phyloP scores from a whole-genome alignment of 2,329 filamentous ascomycete species.

The Hypocreales sp. region DNA sequence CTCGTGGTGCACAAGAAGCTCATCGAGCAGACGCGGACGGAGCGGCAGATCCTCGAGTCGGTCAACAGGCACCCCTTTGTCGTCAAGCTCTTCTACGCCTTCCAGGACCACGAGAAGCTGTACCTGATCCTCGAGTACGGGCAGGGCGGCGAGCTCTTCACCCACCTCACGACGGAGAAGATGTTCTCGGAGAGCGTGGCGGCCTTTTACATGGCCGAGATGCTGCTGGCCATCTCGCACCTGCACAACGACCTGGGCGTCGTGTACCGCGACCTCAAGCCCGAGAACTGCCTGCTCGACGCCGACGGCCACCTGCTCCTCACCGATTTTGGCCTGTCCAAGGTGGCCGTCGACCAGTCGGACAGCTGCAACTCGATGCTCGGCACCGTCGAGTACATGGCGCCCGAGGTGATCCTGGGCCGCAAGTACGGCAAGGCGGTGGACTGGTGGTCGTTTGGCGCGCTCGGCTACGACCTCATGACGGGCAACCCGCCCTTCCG shows the following conservation, averaged over 20 bases:
- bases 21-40: constrained; percentile 93
- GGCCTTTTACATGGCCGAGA: constrained; percentile 97
- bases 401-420: constrained; percentile 80
- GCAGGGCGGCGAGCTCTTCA: constrained; percentile 90
- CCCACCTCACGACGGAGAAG: constrained; percentile 81
- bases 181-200: constrained; percentile 88
- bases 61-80: constrained; percentile 96
- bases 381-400: constrained; percentile 98
- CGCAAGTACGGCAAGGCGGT: constrained; percentile 86
- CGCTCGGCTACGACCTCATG: constrained; percentile 80
- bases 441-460: constrained; percentile 97
- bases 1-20: constrained; percentile 90
- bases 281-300: constrained; percentile 92
- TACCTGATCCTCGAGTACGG: constrained; percentile 97
- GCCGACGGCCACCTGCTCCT: constrained; percentile 81
- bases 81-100: constrained; percentile 95
- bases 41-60: constrained; percentile 85
- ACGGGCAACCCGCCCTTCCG: constrained; percentile 86
- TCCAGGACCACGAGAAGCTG: constrained; percentile 94
- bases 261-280: constrained; percentile 93
- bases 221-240: constrained; percentile 86
- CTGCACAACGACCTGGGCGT: constrained; percentile 85
- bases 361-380: constrained; percentile 75
- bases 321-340: constrained; percentile 93
- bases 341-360: constrained; percentile 59